Conservation (phyloP, 1,284 basidiomycete species). For the Microbotryomycetes sp. region DNA sequence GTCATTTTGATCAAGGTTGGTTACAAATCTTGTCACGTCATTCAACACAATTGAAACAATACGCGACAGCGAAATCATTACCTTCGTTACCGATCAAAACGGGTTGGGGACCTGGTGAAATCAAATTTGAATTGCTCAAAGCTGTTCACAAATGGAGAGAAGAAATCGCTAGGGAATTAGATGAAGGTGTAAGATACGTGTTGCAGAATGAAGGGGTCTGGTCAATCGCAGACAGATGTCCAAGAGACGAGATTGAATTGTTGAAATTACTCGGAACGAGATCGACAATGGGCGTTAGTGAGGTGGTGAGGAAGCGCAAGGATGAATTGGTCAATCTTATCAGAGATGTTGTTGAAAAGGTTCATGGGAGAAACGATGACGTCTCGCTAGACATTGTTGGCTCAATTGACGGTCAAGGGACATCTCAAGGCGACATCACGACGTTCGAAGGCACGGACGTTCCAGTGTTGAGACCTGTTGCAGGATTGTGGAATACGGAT, state of each 20-base stretch:
- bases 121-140: slow-evolving; percentile 55
- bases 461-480: slow-evolving; percentile 20
- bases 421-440: slow-evolving; percentile 12
- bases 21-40: slow-evolving; percentile 60
- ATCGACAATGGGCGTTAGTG: slow-evolving; percentile 48
- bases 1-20: slow-evolving; percentile 66
- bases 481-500: slow-evolving; percentile 20
- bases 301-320: slow-evolving; percentile 36
- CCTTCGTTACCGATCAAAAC: slow-evolving; percentile 50
- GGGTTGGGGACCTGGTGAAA: slow-evolving; percentile 39
- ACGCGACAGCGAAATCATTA: slow-evolving; percentile 33
- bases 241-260: slow-evolving; percentile 54
- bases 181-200: slow-evolving; percentile 76
- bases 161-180: slow-evolving; percentile 67
- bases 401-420: slow-evolving; percentile 4
- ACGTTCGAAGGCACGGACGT: slow-evolving; percentile 3
- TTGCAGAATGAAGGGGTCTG: slow-evolving; percentile 66
- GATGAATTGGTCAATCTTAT: slow-evolving; percentile 17
- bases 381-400: slow-evolving; percentile 9
- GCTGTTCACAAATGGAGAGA: slow-evolving; percentile 83
- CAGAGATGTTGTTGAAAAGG: slow-evolving; percentile 46
- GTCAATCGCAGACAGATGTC: slow-evolving; percentile 55
- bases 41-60: slow-evolving; percentile 57
- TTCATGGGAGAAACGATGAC: slow-evolving; percentile 34
- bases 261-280: slow-evolving; percentile 39